Evolutionary conservation across 352 stramenopile species (phyloP).

Genomic region (Globisporangium paroecandrum): DNA sequence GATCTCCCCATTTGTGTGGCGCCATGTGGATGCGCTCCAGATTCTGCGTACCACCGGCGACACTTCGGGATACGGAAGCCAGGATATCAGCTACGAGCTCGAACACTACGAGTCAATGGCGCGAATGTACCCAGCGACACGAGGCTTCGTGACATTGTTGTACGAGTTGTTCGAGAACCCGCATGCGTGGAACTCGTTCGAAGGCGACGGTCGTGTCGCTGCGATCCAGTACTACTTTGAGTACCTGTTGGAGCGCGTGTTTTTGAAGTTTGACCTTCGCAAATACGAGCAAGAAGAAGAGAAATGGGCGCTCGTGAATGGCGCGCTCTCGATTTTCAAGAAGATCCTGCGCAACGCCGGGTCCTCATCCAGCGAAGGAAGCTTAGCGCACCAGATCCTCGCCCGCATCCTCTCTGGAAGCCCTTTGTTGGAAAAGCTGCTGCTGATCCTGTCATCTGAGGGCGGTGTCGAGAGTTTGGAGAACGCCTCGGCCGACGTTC

Average conservation of each 20-base stretch:
- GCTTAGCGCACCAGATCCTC: constrained; percentile 65
- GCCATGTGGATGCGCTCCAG: constrained; percentile 78
- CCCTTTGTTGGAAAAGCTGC: constrained; percentile 60
- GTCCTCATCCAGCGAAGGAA: constrained; percentile 41
- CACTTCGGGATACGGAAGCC: constrained; percentile 52
- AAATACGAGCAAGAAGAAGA: constrained; percentile 83
- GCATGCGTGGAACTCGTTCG: constrained; percentile 69
- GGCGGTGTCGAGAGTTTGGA: constrained; percentile 73
- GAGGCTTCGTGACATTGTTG: constrained; percentile 71
- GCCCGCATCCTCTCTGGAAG: constrained; percentile 67
- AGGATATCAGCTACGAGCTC: constrained; percentile 83
- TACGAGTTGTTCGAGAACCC: constrained; percentile 77
- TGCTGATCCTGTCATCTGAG: constrained; percentile 67
- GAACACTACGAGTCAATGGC: constrained; percentile 83
- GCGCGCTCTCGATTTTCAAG: constrained; percentile 71
- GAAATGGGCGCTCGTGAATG: constrained; percentile 77
- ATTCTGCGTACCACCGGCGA: constrained; percentile 76
- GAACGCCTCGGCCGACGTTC: constrained; percentile 63
- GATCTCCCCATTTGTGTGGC: constrained; percentile 82
- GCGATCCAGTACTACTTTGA: constrained; percentile 85
- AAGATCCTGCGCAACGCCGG: constrained; percentile 60
- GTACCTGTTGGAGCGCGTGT: constrained; percentile 77
- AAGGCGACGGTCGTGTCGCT: constrained; percentile 67
- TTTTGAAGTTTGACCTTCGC: constrained; percentile 80
- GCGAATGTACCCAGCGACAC: constrained; percentile 72